phyloP scores from a whole-genome alignment of 2,329 filamentous ascomycete genomes.

The Chrysoporthe deuterocubensis region DNA sequence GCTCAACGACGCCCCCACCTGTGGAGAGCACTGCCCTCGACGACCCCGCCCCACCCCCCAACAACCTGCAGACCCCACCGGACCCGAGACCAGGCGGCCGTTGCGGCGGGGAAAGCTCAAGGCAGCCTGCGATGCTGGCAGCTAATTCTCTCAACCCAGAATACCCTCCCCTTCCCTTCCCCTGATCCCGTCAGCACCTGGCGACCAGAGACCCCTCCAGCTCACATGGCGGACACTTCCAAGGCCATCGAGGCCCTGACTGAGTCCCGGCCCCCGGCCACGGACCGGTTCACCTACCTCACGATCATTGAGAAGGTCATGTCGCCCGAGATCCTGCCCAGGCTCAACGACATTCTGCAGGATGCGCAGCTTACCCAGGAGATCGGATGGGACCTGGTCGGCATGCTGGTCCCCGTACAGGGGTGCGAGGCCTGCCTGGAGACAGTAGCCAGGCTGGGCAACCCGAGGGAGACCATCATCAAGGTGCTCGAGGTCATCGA shows the following conservation, averaged over 20 bases:
- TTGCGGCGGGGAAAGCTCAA: background rate
- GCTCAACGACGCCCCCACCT: background rate
- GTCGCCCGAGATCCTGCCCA: conserved; percentile 66
- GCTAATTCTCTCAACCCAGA: conserved; percentile 5
- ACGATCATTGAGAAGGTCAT: conserved; percentile 78
- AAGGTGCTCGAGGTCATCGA: conserved; percentile 78
- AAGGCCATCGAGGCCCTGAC: conserved; percentile 50
- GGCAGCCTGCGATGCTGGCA: background rate
- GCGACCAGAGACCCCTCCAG: background rate
- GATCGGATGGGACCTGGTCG: conserved; percentile 84
- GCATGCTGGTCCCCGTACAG: conserved; percentile 70
- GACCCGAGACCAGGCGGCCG: conserved; percentile 1
- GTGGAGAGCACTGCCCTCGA: background rate
- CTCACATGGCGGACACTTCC: conserved; percentile 37
- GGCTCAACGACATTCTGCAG: conserved; percentile 61
- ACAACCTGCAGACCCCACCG: conserved; percentile 11
- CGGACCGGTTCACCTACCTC: conserved; percentile 76
- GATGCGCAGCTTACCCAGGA: conserved; percentile 73
- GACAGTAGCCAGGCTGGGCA: conserved; percentile 76
- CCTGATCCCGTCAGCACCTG: background rate
- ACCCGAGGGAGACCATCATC: conserved; percentile 79
- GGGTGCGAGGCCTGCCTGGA: conserved; percentile 73
- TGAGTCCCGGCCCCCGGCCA: conserved; percentile 55
- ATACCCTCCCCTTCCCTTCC: background rate
- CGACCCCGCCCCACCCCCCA: background rate